Evolutionary conservation across 2,329 filamentous ascomycete species (phyloP).

Genomic region (Chalaropsis thielavioides): DNA sequence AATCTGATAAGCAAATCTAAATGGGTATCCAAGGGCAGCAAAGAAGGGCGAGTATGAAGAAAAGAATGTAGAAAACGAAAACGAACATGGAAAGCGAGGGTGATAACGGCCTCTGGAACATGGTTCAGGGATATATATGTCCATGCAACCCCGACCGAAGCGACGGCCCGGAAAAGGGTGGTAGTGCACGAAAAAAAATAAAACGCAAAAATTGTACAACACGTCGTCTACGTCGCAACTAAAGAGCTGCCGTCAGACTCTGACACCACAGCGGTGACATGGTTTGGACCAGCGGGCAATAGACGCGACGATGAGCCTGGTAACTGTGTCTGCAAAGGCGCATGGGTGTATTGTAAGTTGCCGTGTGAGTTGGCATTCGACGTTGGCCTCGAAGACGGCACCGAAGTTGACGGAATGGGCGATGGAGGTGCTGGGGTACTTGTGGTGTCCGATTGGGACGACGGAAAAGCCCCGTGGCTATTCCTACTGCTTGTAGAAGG

Average conservation of each 20-base stretch:
- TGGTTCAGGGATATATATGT: background rate
- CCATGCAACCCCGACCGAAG: background rate
- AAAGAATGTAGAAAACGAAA: background rate
- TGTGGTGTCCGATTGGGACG: background rate
- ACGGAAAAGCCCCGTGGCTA: background rate
- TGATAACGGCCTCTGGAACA: background rate
- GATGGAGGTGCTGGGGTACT: background rate
- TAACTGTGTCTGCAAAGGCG: background rate
- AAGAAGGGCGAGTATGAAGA: background rate
- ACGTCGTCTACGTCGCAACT: background rate
- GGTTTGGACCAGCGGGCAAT: background rate
- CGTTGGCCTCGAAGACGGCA: background rate
- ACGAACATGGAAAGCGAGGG: background rate
- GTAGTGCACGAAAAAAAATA: background rate
- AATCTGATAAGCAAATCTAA: conserved; percentile 5
- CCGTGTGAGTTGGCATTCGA: background rate
- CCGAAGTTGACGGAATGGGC: background rate
- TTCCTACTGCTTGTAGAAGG: background rate
- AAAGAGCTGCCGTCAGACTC: background rate
- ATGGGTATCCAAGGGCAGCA: conserved; percentile 13
- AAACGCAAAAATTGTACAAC: no score
- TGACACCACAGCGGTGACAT: background rate
- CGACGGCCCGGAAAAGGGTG: background rate
- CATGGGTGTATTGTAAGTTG: conserved; percentile 5
- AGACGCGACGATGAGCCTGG: background rate